These are phyloP conservation scores for Coemansia javaensis DNA, from an alignment of 192 early-diverging fungal genomes.

Conservation along the genomic window DNA sequence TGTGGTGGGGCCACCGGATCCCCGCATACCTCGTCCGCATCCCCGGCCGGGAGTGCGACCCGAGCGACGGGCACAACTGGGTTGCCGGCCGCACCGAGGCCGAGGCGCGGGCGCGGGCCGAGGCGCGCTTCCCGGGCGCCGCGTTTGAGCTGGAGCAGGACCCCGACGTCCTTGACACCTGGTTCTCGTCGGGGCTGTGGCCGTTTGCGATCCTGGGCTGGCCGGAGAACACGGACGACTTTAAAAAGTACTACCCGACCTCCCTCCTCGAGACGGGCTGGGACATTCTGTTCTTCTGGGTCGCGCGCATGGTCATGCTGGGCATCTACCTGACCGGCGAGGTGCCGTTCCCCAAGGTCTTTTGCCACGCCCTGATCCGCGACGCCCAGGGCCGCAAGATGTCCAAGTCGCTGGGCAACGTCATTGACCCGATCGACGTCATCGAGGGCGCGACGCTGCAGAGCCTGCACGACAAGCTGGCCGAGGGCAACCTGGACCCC, in stretches of 20 bases:
- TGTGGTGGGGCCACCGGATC: constrained; percentile 98
- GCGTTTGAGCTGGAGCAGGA: constrained; percentile 41
- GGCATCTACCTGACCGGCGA: constrained; percentile 74
- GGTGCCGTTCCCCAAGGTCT: constrained; percentile 80
- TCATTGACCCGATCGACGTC: constrained; percentile 64
- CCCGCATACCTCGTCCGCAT: constrained; percentile 89
- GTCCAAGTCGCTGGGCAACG: constrained; percentile 82
- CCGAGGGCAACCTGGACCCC: constrained; percentile 66
- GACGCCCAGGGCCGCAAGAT: constrained; percentile 65
- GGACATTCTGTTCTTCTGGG: constrained; percentile 99
- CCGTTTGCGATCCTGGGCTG: constrained; percentile 66
- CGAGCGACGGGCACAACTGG: constrained; percentile 46
- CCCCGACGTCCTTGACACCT: constrained; percentile 94
- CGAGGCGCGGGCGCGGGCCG: constrained; percentile 30
- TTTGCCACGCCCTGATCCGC: constrained; percentile 92
- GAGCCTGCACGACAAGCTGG: constrained; percentile 63
- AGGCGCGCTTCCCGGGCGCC: constrained; percentile 1
- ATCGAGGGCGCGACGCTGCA: constrained; percentile 59
- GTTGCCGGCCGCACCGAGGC: constrained; percentile 29
- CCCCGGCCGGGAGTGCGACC: constrained; percentile 53
- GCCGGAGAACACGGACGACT: not conserved
- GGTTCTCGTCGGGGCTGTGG: constrained; percentile 94
- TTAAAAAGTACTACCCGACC: constrained; percentile 60
- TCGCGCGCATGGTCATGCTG: constrained; percentile 96
- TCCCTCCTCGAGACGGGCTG: constrained; percentile 89